phyloP scores from a whole-genome alignment of 148 eudicot genomes.

The Rhododendron simsii region DNA sequence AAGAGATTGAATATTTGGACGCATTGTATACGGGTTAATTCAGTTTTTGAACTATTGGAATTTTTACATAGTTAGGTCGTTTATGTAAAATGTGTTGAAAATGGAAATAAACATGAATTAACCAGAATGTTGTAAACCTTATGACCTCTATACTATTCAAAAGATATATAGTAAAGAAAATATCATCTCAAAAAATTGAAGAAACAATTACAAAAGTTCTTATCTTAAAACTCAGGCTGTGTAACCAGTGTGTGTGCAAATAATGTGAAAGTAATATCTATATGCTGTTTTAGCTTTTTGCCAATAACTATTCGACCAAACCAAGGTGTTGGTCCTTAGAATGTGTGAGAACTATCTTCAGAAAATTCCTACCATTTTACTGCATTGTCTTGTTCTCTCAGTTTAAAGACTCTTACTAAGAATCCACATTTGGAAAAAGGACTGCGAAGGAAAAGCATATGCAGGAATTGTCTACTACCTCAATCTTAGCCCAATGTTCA shows the following conservation, averaged over 20 bases:
- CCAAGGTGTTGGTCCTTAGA: neutral
- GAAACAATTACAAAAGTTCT: neutral
- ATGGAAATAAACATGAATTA: neutral
- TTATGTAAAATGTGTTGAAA: neutral
- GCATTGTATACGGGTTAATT: neutral
- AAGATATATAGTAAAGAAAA: neutral
- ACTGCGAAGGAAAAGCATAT: neutral
- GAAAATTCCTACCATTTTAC: neutral
- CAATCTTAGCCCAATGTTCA: conserved; percentile 99
- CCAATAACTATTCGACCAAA: neutral
- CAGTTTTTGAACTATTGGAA: neutral
- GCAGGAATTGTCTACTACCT: conserved; percentile 42
- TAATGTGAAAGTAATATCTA: neutral
- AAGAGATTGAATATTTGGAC: neutral
- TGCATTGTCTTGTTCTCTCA: neutral
- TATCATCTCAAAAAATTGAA: neutral
- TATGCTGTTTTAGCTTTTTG: neutral
- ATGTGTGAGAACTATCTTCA: neutral
- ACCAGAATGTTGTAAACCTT: neutral
- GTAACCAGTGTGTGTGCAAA: neutral
- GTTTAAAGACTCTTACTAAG: neutral
- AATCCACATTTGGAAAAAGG: neutral
- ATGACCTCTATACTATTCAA: no score
- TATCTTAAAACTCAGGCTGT: neutral
- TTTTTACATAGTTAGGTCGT: neutral